A percentile compares a stretch with the other conserved stretches of the same genome.
Conservation (phyloP, 257 asterid species). For the Verbena officinalis region DNA sequence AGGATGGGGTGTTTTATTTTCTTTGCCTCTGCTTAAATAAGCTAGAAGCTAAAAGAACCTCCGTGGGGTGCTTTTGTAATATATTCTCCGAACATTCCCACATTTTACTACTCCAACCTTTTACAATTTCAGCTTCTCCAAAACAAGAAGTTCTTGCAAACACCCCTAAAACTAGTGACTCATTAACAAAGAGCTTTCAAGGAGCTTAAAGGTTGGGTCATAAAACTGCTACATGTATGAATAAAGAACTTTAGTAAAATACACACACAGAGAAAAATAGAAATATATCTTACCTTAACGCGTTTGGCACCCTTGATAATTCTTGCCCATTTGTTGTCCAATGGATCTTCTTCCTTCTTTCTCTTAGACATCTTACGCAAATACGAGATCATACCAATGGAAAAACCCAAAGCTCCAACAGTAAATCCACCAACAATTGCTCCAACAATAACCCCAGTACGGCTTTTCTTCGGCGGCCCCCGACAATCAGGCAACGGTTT, state of each 20-base stretch:
- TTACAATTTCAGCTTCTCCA: too few relatives aligned
- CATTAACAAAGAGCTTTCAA: background rate
- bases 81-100: too few relatives aligned
- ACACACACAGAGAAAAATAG: background rate
- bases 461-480: constrained; percentile 13
- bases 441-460: constrained; percentile 31
- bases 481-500: constrained; percentile 44
- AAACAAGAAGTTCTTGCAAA: too few relatives aligned
- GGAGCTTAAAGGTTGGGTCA: background rate
- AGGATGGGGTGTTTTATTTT: too few relatives aligned
- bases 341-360: constrained; percentile 51
- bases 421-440: constrained; percentile 44
- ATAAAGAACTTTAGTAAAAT: too few relatives aligned
- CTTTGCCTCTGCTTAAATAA: too few relatives aligned
- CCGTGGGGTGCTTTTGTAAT: too few relatives aligned
- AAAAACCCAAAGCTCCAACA: constrained; percentile 34
- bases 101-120: too few relatives aligned
- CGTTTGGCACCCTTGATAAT: constrained; percentile 53
- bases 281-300: constrained; percentile 44
- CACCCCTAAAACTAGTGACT: background rate
- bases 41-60: too few relatives aligned
- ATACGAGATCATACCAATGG: constrained; percentile 28
- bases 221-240: too few relatives aligned
- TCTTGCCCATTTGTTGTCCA: constrained; percentile 59
- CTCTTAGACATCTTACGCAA: constrained; percentile 38